A percentile compares a stretch with the other conserved stretches of the same genome.
phyloP scores from a whole-genome alignment of 805 yeast species.

The Wilhelminamyces savonicus region DNA sequence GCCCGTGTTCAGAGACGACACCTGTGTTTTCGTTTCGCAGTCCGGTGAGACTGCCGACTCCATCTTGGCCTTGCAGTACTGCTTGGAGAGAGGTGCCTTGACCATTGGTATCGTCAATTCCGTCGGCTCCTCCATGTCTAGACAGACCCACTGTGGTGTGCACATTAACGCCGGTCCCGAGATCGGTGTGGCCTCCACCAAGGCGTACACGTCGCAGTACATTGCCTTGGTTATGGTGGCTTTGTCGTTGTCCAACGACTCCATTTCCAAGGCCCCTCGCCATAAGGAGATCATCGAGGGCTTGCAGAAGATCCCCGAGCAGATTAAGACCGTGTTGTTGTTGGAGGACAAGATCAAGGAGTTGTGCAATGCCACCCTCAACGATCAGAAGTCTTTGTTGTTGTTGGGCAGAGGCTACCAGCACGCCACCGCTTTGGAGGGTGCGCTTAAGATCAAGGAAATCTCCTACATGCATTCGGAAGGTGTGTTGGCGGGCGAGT shows the following conservation, averaged over 20 bases:
- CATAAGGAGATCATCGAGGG: conserved; percentile 85
- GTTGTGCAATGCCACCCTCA: conserved; percentile 66
- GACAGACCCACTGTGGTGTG: conserved; percentile 98
- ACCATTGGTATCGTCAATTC: conserved; percentile 96
- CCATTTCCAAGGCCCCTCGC: conserved; percentile 68
- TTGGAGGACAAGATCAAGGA: conserved; percentile 70
- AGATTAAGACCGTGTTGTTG: conserved; percentile 69
- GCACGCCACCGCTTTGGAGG: conserved; percentile 95
- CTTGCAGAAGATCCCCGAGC: conserved; percentile 74
- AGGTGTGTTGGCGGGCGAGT: conserved; percentile 98
- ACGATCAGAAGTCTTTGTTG: conserved; percentile 79
- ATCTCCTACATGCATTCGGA: conserved; percentile 98
- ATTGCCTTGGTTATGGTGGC: conserved; percentile 98
- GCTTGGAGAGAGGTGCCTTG: conserved; percentile 94
- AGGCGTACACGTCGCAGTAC: conserved; percentile 97
- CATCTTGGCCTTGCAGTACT: conserved; percentile 89
- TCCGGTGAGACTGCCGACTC: conserved; percentile 99
- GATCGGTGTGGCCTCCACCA: conserved; percentile 98
- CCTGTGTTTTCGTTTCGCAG: conserved; percentile 95
- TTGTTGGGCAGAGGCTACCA: conserved; percentile 97
- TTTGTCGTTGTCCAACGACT: conserved; percentile 86
- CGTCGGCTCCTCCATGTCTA: conserved; percentile 94
- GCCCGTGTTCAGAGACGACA: conserved; percentile 98
- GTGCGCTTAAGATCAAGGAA: conserved; percentile 96
- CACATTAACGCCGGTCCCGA: conserved; percentile 99